Evolutionary conservation across 176 grass and related monocot genomes (phyloP).

Genomic region (Raddia guianensis): DNA sequence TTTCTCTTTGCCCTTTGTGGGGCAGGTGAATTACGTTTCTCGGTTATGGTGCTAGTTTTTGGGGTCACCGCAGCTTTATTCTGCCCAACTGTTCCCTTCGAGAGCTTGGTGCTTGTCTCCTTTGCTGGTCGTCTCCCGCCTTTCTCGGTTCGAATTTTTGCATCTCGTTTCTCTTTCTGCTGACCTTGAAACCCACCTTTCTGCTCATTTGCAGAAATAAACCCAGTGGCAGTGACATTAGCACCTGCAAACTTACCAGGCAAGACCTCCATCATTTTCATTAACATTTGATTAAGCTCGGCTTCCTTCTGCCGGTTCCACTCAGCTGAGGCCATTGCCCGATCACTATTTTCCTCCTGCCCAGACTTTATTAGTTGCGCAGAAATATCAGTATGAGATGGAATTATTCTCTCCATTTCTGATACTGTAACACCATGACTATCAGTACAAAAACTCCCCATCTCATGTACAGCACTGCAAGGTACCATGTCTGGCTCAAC

Average conservation of each 20-base stretch:
- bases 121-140: constrained; percentile 54
- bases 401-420: constrained; percentile 41
- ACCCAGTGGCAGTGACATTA: constrained; percentile 43
- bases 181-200: constrained; percentile 53
- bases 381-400: constrained; percentile 43
- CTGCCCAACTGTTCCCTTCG: constrained; percentile 57
- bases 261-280: constrained; percentile 94
- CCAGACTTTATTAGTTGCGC: constrained; percentile 50
- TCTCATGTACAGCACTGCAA: constrained; percentile 31
- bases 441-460: constrained; percentile 36
- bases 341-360: constrained; percentile 58
- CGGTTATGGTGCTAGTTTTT: constrained; percentile 50
- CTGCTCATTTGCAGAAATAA: constrained; percentile 57
- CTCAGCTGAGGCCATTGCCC: constrained; percentile 65
- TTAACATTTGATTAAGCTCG: constrained; percentile 95
- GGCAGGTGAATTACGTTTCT: constrained; percentile 71
- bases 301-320: constrained; percentile 96
- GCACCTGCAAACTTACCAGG: constrained; percentile 64
- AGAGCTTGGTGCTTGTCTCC: constrained; percentile 49
- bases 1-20: constrained; percentile 73
- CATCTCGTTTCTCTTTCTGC: constrained; percentile 73
- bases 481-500: constrained; percentile 33
- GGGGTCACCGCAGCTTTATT: constrained; percentile 49
- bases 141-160: constrained; percentile 67
- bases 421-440: constrained; percentile 27